These are phyloP conservation scores for Raphanus sativus DNA, from an alignment of 345 rosid species.

Conservation along the genomic window DNA sequence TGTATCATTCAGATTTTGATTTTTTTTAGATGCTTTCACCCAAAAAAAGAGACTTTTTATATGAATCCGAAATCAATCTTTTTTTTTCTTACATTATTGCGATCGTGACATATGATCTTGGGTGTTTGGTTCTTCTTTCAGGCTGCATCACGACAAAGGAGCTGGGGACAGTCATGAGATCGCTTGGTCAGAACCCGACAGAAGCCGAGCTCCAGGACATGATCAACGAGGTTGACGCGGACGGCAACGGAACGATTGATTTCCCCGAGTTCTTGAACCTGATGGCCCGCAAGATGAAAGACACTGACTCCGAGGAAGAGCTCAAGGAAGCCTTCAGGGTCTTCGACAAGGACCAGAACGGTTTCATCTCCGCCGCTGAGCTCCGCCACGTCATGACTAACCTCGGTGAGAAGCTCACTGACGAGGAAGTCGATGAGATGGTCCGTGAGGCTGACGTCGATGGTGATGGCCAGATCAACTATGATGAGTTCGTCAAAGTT, in stretches of 20 bases:
- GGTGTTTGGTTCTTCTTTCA: neutral
- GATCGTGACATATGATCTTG: neutral
- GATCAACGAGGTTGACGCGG: neutral
- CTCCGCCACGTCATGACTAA: neutral
- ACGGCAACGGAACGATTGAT: neutral
- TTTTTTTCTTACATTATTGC: neutral
- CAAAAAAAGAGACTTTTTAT: too few relatives aligned
- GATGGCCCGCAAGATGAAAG: neutral
- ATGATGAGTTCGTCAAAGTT: neutral
- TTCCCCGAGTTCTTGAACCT: neutral
- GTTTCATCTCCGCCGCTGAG: neutral
- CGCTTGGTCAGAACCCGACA: constrained; percentile 43
- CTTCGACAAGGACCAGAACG: neutral
- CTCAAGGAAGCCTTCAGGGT: neutral
- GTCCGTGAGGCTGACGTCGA: neutral
- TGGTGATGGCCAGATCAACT: neutral
- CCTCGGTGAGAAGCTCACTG: neutral
- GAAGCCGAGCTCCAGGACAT: neutral
- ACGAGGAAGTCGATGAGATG: neutral
- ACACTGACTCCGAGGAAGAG: neutral
- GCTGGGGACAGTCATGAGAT: constrained; percentile 45
- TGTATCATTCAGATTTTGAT: neutral
- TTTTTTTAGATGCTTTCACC: too few relatives aligned
- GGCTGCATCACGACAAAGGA: constrained; percentile 49
- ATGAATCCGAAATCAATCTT: neutral